Evolutionary conservation across 192 early-diverging fungal species (phyloP).

Genomic region (Dissophora globulifera): DNA sequence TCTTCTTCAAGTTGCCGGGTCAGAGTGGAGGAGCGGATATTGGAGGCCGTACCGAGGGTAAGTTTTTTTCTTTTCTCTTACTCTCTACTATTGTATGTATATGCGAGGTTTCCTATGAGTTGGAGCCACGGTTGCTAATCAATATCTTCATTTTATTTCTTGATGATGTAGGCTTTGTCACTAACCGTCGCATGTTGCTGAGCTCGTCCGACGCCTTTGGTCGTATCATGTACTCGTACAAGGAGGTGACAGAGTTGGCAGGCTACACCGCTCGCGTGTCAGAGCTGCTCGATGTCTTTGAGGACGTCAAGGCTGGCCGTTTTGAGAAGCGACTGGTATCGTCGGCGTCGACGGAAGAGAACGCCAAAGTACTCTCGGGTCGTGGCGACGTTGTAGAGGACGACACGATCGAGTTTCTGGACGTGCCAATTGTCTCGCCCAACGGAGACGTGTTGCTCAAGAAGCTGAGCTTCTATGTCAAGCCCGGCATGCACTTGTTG

Average conservation of each 20-base stretch:
- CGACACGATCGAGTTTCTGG: constrained; percentile 86
- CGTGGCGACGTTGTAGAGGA: constrained; percentile 76
- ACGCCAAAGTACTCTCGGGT: constrained; percentile 66
- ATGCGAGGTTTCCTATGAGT: no score
- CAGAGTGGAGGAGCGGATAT: constrained; percentile 47
- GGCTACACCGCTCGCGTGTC: constrained; percentile 93
- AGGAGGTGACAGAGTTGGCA: constrained; percentile 93
- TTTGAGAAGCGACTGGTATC: constrained; percentile 81
- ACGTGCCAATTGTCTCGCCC: constrained; percentile 94
- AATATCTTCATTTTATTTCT: neutral
- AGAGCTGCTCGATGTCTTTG: constrained; percentile 86
- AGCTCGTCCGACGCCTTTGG: constrained; percentile 84
- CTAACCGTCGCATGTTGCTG: constrained; percentile 79
- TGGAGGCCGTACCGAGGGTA: constrained; percentile 66
- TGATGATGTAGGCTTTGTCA: constrained; percentile 69
- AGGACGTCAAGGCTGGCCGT: constrained; percentile 84
- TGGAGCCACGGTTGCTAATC: no score
- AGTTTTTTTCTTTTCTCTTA: neutral
- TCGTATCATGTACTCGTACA: constrained; percentile 93
- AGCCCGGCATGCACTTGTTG: constrained; percentile 90
- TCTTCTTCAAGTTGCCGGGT: constrained; percentile 71
- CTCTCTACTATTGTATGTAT: neutral
- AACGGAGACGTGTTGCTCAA: constrained; percentile 94
- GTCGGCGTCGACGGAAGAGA: constrained; percentile 61
- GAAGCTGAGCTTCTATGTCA: constrained; percentile 87